Evolutionary conservation across 805 yeast genomes (phyloP).

Genomic region (Metschnikowia henanensis): DNA sequence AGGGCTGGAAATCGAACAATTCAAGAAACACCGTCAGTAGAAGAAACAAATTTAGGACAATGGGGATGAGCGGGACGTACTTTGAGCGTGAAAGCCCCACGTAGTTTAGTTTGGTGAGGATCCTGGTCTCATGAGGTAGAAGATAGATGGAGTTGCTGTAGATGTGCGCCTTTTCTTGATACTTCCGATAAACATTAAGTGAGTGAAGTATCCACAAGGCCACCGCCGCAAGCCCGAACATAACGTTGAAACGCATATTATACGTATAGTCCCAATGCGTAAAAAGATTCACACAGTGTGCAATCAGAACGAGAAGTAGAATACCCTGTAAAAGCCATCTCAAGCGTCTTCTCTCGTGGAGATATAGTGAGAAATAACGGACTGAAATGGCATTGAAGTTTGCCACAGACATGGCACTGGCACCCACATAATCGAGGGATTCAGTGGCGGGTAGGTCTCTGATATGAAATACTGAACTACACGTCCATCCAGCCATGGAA

Average conservation of each 20-base stretch:
- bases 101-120: constrained; percentile 32
- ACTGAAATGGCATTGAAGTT: constrained; percentile 36
- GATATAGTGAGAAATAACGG: constrained; percentile 31
- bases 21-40: constrained; percentile 34
- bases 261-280: constrained; percentile 41
- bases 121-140: constrained; percentile 39
- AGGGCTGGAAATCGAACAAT: constrained; percentile 36
- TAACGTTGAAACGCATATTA: constrained; percentile 32
- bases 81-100: constrained; percentile 27
- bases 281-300: constrained; percentile 30
- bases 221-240: constrained; percentile 31
- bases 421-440: constrained; percentile 43
- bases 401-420: constrained; percentile 35
- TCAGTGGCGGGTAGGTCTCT: constrained; percentile 40
- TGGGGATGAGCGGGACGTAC: constrained; percentile 36
- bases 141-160: constrained; percentile 38
- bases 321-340: constrained; percentile 21
- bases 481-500: constrained; percentile 37
- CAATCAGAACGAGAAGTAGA: constrained; percentile 20
- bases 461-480: constrained; percentile 38
- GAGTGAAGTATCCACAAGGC: constrained; percentile 38
- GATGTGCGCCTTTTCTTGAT: constrained; percentile 16
- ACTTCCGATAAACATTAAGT: constrained; percentile 18
- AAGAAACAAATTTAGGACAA: constrained; percentile 33
- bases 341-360: constrained; percentile 3